phyloP scores from a whole-genome alignment of 2,329 filamentous ascomycete species.

The Thermochaetoides dissita region DNA sequence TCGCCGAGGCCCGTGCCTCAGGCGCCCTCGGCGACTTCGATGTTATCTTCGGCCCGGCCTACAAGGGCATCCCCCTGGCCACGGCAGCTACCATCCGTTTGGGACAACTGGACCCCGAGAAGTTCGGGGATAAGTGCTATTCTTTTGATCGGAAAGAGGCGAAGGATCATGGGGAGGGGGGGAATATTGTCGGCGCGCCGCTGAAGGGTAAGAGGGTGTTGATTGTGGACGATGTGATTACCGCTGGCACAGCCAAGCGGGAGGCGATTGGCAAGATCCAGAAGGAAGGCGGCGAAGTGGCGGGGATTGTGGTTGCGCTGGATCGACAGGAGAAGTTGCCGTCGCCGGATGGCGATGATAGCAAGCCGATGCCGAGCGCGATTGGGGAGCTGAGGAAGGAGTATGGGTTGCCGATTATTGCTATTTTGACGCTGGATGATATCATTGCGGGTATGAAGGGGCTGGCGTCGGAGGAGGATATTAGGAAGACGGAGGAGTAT shows the following conservation, averaged over 20 bases:
- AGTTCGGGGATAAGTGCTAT: constrained; percentile 62
- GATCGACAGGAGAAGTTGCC: constrained; percentile 77
- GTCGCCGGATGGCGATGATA: constrained; percentile 48
- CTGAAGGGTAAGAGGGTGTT: constrained; percentile 75
- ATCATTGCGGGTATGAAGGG: constrained; percentile 57
- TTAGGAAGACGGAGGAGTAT: constrained; percentile 60
- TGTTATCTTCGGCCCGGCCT: constrained; percentile 83
- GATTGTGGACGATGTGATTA: constrained; percentile 94
- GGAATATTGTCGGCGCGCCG: constrained; percentile 76
- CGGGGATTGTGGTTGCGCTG: constrained; percentile 76
- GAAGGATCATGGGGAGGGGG: constrained; percentile 91
- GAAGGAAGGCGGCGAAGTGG: constrained; percentile 69
- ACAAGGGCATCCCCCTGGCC: constrained; percentile 92
- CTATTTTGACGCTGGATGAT: constrained; percentile 74
- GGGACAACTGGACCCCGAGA: constrained; percentile 49
- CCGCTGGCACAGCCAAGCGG: constrained; percentile 82
- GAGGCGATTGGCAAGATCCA: constrained; percentile 84
- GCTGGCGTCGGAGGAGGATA: constrained; percentile 46
- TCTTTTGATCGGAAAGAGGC: constrained; percentile 92
- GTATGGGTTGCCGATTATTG: constrained; percentile 67
- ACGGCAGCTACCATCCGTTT: constrained; percentile 65
- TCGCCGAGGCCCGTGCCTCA: constrained; percentile 33
- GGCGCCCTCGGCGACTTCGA: constrained; percentile 49
- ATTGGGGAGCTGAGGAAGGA: constrained; percentile 76
- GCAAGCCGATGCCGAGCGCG: constrained; percentile 58